These are phyloP conservation scores for Akanthomyces muscarius DNA, from an alignment of 2,329 filamentous ascomycete genomes.

Conservation along the genomic window DNA sequence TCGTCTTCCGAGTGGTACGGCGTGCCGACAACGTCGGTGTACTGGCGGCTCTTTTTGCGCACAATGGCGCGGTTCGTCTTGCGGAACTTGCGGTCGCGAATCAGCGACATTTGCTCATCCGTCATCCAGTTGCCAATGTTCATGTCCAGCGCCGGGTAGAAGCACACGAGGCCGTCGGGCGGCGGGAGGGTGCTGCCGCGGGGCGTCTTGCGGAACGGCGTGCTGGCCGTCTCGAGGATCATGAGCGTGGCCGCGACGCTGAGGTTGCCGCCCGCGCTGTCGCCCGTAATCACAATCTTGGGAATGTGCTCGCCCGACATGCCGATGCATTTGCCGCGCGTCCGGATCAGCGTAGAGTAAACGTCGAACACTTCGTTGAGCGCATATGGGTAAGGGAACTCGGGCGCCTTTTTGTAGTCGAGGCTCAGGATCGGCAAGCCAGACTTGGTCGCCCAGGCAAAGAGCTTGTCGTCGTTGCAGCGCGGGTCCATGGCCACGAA, in stretches of 20 bases:
- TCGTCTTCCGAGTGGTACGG: conserved; percentile 78
- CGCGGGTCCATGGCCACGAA: conserved; percentile 97
- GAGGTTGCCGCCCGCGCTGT: conserved; percentile 48
- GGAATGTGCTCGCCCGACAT: conserved; percentile 38
- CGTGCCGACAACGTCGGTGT: conserved; percentile 77
- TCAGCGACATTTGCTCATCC: conserved; percentile 93
- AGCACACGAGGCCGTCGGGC: conserved; percentile 76
- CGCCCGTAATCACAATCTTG: conserved; percentile 43
- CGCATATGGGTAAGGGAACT: conserved; percentile 46
- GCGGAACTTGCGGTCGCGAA: conserved; percentile 75
- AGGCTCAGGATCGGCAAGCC: conserved; percentile 86
- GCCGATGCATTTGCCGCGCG: conserved; percentile 40
- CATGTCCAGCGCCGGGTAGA: conserved; percentile 91
- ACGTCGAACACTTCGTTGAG: conserved; percentile 50
- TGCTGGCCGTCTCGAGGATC: conserved; percentile 72
- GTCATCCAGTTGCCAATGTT: conserved; percentile 99
- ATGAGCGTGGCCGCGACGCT: conserved; percentile 74
- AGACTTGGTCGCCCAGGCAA: conserved; percentile 86
- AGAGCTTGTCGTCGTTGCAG: conserved; percentile 87
- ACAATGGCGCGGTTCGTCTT: conserved; percentile 76
- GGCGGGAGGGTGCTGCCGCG: conserved; percentile 56
- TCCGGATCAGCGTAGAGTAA: conserved; percentile 35
- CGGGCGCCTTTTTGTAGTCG: conserved; percentile 65
- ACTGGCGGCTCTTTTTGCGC: conserved; percentile 82
- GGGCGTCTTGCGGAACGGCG: conserved; percentile 28